These are phyloP conservation scores for Ceratocystis eucalypticola DNA, from an alignment of 2,329 filamentous ascomycete species.

Conservation along the genomic window DNA sequence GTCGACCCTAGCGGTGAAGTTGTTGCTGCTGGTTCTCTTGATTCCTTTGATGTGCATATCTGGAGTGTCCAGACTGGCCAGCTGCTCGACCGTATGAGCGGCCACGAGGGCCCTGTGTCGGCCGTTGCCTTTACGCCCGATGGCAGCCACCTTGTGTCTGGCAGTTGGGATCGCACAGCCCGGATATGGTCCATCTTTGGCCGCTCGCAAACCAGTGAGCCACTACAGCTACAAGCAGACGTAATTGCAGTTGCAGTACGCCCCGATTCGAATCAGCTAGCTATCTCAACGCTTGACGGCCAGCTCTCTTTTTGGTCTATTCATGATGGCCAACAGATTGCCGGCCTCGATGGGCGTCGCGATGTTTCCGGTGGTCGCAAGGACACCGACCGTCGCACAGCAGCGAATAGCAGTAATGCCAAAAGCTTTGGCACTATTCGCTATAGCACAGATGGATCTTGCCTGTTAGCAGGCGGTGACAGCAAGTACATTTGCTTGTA, in stretches of 20 bases:
- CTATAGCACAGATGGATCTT: slow-evolving; percentile 86
- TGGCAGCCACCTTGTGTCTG: slow-evolving; percentile 70
- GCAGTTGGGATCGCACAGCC: slow-evolving; percentile 93
- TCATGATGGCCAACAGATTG: slow-evolving; percentile 71
- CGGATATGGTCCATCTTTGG: slow-evolving; percentile 93
- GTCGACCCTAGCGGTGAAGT: slow-evolving; percentile 97
- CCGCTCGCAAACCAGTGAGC: slow-evolving; percentile 87
- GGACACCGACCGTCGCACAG: slow-evolving; percentile 73
- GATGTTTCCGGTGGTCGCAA: slow-evolving; percentile 90
- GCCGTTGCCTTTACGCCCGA: slow-evolving; percentile 80
- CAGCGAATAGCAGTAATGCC: slow-evolving; percentile 77
- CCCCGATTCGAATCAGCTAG: slow-evolving; percentile 81
- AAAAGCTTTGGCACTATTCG: slow-evolving; percentile 80
- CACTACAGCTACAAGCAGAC: slow-evolving; percentile 81
- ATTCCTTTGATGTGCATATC: slow-evolving; percentile 94
- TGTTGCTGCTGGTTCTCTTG: slow-evolving; percentile 83
- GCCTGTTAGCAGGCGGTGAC: slow-evolving; percentile 79
- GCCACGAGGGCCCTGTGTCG: slow-evolving; percentile 88
- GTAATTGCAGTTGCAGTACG: slow-evolving; percentile 75
- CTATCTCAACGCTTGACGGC: slow-evolving; percentile 83
- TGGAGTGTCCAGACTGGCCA: slow-evolving; percentile 98
- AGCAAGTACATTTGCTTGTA: slow-evolving; percentile 99
- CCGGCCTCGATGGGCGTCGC: slow-evolving; percentile 74
- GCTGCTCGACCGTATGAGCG: slow-evolving; percentile 75
- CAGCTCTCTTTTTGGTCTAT: slow-evolving; percentile 93